Evolutionary conservation across 768 basidiomycete genomes (phyloP).

Genomic region (Chalciporus piperatus): DNA sequence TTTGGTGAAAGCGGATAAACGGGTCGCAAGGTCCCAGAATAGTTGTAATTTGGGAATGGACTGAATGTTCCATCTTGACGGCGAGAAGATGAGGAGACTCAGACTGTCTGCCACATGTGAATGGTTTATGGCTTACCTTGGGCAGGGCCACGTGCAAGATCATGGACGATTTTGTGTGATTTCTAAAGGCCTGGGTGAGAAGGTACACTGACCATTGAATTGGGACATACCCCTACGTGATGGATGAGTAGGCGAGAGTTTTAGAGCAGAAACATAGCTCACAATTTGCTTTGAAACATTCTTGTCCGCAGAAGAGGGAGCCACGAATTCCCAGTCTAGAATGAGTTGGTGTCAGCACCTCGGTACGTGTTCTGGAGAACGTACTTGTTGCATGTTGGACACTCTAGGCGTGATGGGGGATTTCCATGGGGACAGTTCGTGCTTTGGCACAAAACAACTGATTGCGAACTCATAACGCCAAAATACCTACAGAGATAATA

Average conservation of each 20-base stretch:
- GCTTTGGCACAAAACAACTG: conserved; percentile 61
- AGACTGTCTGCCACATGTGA: background rate
- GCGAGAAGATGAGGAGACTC: conserved; percentile 1
- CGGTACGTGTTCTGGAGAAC: conserved; percentile 21
- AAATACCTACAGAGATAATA: background rate
- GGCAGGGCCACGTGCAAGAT: conserved; percentile 43
- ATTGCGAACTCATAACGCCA: conserved; percentile 35
- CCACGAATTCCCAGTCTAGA: conserved; percentile 74
- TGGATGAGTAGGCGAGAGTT: background rate
- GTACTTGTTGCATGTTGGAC: conserved; percentile 92
- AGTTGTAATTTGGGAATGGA: conserved; percentile 74
- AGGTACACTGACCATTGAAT: background rate
- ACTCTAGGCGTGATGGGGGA: conserved; percentile 84
- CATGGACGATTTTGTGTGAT: conserved; percentile 78
- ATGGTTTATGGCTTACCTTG: conserved; percentile 5
- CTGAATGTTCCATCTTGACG: conserved; percentile 70
- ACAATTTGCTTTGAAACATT: conserved; percentile 96
- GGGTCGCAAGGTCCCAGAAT: conserved; percentile 77
- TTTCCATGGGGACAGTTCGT: conserved; percentile 72
- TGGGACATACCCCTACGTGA: conserved; percentile 23
- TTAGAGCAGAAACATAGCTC: conserved; percentile 33
- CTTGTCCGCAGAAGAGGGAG: conserved; percentile 91
- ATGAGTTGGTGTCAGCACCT: conserved; percentile 12
- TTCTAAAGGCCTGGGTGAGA: conserved; percentile 47
- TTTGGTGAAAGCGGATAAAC: conserved; percentile 83